These are phyloP conservation scores for Boletus rex-veris DNA, from an alignment of 768 basidiomycete species.

Conservation along the genomic window DNA sequence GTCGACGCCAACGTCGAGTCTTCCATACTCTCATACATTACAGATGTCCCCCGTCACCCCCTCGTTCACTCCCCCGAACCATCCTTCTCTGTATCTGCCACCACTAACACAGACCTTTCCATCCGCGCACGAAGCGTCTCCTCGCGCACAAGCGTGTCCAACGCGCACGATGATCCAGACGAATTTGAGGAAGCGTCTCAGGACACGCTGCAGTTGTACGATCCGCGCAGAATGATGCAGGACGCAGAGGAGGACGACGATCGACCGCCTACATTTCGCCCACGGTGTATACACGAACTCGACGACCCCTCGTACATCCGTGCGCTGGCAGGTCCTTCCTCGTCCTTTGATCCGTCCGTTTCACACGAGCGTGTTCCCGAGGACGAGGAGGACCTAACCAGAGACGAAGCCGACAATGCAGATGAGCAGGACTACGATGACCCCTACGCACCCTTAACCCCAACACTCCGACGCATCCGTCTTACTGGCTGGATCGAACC, in stretches of 20 bases:
- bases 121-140: constrained; percentile 28
- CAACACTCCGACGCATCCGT: constrained; percentile 37
- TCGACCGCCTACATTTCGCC: constrained; percentile 24
- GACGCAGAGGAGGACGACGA: constrained; percentile 30
- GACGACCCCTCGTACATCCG: constrained; percentile 33
- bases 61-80: constrained; percentile 31
- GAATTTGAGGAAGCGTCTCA: constrained; percentile 13
- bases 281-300: constrained; percentile 57
- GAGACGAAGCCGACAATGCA: not conserved
- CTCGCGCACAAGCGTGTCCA: constrained; percentile 23
- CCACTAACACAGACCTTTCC: constrained; percentile 33
- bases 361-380: not conserved
- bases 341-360: not conserved
- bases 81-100: constrained; percentile 33
- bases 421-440: constrained; percentile 14
- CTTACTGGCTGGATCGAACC: constrained; percentile 52
- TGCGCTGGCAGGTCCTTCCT: constrained; percentile 7
- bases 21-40: constrained; percentile 24
- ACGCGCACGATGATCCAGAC: constrained; percentile 4
- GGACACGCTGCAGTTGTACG: constrained; percentile 16
- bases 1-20: not conserved
- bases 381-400: not conserved
- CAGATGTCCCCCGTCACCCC: constrained; percentile 31
- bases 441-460: constrained; percentile 17
- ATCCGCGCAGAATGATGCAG: constrained; percentile 27